Conservation (phyloP, 805 yeast species). For the Cyberlindnera maclurae region DNA sequence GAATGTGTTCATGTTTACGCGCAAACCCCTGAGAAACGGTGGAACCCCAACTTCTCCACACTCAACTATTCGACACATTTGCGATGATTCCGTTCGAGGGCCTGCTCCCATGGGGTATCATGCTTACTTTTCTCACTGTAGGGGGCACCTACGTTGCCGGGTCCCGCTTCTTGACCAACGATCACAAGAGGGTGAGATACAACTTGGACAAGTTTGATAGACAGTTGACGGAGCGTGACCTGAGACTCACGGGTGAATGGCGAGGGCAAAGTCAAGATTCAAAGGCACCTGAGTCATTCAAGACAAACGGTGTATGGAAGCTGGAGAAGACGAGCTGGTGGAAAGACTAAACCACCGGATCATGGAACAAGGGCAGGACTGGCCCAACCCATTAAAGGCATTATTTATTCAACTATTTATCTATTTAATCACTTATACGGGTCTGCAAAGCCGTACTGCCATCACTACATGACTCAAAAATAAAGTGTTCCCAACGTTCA, state of each 20-base stretch:
- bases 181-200: slow-evolving; percentile 46
- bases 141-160: slow-evolving; percentile 47
- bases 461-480: neutral
- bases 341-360: slow-evolving; percentile 6
- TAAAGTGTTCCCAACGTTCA: neutral
- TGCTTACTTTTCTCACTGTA: slow-evolving; percentile 41
- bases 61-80: no score
- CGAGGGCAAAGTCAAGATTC: slow-evolving; percentile 64
- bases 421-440: slow-evolving; percentile 1
- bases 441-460: no score
- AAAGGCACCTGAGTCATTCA: slow-evolving; percentile 70
- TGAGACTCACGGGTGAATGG: slow-evolving; percentile 64
- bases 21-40: no score
- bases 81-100: slow-evolving; percentile 66
- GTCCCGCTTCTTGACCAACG: slow-evolving; percentile 38
- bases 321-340: slow-evolving; percentile 24
- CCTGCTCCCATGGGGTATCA: slow-evolving; percentile 52
- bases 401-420: slow-evolving; percentile 5
- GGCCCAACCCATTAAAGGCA: no score
- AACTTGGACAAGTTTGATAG: slow-evolving; percentile 48
- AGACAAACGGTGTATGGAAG: slow-evolving; percentile 49
- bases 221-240: slow-evolving; percentile 59
- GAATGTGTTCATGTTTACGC: no score
- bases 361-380: neutral
- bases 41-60: no score